phyloP scores from a whole-genome alignment of 192 early-diverging fungal species.

The Lunasporangiospora selenospora region DNA sequence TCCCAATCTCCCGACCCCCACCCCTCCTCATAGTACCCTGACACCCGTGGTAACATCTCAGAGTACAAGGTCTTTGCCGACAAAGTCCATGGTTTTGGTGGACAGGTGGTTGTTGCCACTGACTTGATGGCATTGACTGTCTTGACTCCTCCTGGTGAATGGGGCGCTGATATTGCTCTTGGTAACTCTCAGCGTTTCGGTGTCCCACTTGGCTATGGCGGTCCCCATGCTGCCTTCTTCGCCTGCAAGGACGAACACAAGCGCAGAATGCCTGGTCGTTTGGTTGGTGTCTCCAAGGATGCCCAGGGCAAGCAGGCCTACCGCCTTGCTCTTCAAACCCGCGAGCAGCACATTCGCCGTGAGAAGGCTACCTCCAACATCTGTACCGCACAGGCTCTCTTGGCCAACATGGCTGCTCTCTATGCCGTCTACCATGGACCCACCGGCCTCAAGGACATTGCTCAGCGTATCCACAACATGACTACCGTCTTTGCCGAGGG shows the following conservation, averaged over 20 bases:
- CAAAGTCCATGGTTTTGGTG: slow-evolving; percentile 79
- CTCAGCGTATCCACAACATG: slow-evolving; percentile 92
- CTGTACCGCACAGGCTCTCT: slow-evolving; percentile 98
- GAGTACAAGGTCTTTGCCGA: slow-evolving; percentile 85
- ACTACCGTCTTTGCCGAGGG: slow-evolving; percentile 82
- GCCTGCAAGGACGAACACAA: slow-evolving; percentile 92
- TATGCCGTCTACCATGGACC: slow-evolving; percentile 99
- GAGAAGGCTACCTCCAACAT: slow-evolving; percentile 99
- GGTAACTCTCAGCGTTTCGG: slow-evolving; percentile 99
- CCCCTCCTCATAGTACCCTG: slow-evolving; percentile 81
- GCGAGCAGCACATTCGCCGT: slow-evolving; percentile 99
- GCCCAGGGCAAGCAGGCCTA: slow-evolving; percentile 86
- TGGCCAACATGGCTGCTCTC: slow-evolving; percentile 99
- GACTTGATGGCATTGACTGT: slow-evolving; percentile 93
- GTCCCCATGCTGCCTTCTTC: slow-evolving; percentile 99
- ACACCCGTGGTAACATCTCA: slow-evolving; percentile 83
- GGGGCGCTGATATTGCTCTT: slow-evolving; percentile 97
- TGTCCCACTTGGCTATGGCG: slow-evolving; percentile 98
- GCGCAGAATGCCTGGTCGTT: slow-evolving; percentile 94
- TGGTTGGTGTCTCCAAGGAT: slow-evolving; percentile 97
- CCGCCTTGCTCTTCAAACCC: slow-evolving; percentile 95
- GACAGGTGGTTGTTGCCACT: slow-evolving; percentile 91
- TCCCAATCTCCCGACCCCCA: slow-evolving; percentile 6
- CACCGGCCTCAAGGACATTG: slow-evolving; percentile 87
- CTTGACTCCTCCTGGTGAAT: slow-evolving; percentile 93